phyloP scores from a whole-genome alignment of 108 stramenopile genomes.

The Cyclostephanos tholiformis region DNA sequence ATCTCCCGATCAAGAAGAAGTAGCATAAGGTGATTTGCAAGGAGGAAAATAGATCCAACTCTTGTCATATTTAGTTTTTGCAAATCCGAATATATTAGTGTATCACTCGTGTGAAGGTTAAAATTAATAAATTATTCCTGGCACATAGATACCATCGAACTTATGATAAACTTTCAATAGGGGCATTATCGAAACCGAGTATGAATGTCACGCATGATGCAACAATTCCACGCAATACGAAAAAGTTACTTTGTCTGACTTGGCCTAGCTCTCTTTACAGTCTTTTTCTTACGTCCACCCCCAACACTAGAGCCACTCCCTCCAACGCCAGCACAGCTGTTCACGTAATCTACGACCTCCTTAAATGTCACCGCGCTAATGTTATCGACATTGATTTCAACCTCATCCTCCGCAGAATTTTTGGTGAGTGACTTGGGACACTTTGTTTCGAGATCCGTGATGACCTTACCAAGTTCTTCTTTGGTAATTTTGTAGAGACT shows the following conservation, averaged over 20 bases:
- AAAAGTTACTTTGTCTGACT: neutral
- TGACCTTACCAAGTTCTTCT: slow-evolving; percentile 88
- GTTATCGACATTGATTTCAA: slow-evolving; percentile 94
- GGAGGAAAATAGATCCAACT: no score
- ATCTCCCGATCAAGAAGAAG: no score
- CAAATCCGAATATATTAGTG: no score
- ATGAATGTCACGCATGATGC: neutral
- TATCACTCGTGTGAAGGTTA: no score
- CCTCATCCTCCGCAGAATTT: slow-evolving; percentile 87
- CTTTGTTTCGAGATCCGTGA: slow-evolving; percentile 87
- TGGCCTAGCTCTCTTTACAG: slow-evolving; percentile 2
- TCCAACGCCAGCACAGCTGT: slow-evolving; percentile 23
- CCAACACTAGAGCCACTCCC: slow-evolving; percentile 33
- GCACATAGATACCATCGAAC: neutral
- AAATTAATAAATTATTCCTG: neutral
- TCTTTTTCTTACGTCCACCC: slow-evolving; percentile 54
- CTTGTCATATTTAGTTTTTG: no score
- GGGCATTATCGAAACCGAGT: neutral
- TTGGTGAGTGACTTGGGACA: slow-evolving; percentile 88
- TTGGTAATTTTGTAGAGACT: slow-evolving; percentile 86
- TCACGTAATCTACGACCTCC: slow-evolving; percentile 70
- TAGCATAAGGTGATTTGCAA: no score
- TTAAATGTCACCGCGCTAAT: slow-evolving; percentile 76
- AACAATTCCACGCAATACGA: neutral
- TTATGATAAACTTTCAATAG: neutral